Evolutionary conservation across 2,329 filamentous ascomycete species (phyloP).

Genomic region (Camptophora hylomeconis): DNA sequence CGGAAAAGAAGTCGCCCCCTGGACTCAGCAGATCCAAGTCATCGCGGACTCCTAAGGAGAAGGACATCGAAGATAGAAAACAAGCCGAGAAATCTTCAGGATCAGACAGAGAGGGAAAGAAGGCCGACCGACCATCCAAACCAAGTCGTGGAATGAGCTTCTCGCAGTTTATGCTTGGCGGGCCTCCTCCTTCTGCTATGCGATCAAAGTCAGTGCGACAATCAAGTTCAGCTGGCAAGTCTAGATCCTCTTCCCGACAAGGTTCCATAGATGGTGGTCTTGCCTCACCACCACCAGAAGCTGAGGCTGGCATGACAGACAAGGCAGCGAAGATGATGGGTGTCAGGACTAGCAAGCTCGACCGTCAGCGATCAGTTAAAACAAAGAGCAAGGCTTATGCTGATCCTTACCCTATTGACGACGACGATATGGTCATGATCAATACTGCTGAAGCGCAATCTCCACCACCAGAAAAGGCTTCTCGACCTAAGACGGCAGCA

Average conservation of each 20-base stretch:
- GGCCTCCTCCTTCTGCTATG: conserved; percentile 41
- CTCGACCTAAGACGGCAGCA: conserved; percentile 18
- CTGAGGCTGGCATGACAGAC: conserved; percentile 54
- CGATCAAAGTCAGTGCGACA: conserved; percentile 57
- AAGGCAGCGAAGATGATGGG: conserved; percentile 72
- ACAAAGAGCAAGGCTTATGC: conserved; percentile 32
- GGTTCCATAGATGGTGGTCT: conserved; percentile 57
- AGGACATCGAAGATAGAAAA: conserved; percentile 40
- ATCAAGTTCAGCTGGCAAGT: conserved; percentile 40
- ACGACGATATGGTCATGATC: conserved; percentile 50
- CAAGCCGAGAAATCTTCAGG: conserved; percentile 46
- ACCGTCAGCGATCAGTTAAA: conserved; percentile 37
- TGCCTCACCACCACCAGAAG: conserved; percentile 60
- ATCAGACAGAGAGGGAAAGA: conserved; percentile 54
- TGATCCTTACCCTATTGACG: conserved; percentile 50
- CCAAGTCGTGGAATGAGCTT: conserved; percentile 46
- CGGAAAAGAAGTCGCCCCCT: conserved; percentile 30
- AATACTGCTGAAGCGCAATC: conserved; percentile 24
- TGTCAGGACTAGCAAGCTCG: conserved; percentile 35
- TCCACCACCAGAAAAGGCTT: conserved; percentile 19
- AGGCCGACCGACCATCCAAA: conserved; percentile 40
- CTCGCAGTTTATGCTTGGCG: conserved; percentile 52
- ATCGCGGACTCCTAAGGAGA: conserved; percentile 39
- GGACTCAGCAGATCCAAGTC: conserved; percentile 44
- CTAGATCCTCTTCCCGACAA: conserved; percentile 46